A percentile compares a stretch with the other conserved stretches of the same genome.
phyloP scores from a whole-genome alignment of 768 basidiomycete species.

The Tremella fuciformis region DNA sequence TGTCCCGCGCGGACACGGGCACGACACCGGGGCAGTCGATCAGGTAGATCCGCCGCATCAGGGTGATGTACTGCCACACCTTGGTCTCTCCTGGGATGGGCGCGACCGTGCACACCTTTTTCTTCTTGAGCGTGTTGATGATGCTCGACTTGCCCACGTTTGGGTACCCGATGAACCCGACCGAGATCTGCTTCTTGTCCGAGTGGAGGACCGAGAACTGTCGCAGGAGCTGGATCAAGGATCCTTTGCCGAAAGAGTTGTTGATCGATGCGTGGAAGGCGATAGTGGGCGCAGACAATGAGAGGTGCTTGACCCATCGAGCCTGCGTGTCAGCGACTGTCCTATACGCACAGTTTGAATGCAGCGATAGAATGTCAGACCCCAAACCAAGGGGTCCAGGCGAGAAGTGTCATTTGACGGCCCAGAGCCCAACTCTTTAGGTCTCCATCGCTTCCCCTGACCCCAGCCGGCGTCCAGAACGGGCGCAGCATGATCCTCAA shows the following conservation, averaged over 20 bases:
- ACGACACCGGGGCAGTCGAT: slow-evolving; percentile 99
- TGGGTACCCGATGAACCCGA: slow-evolving; percentile 96
- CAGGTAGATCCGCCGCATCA: slow-evolving; percentile 93
- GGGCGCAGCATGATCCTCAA: slow-evolving; percentile 30
- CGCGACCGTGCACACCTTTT: slow-evolving; percentile 94
- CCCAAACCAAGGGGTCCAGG: slow-evolving; percentile 55
- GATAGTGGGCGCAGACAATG: slow-evolving; percentile 89
- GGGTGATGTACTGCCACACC: slow-evolving; percentile 99
- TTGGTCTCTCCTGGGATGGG: slow-evolving; percentile 98
- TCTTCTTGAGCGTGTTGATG: slow-evolving; percentile 97
- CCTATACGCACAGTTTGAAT: background rate
- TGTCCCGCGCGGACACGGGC: slow-evolving; percentile 85
- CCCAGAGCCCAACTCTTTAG: slow-evolving; percentile 54
- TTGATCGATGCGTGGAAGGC: slow-evolving; percentile 99
- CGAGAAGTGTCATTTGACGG: slow-evolving; percentile 26
- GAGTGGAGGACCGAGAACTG: slow-evolving; percentile 96
- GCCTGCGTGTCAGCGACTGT: slow-evolving; percentile 59
- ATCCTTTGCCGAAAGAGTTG: slow-evolving; percentile 98
- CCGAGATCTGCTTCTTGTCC: slow-evolving; percentile 98
- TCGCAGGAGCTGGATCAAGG: slow-evolving; percentile 90
- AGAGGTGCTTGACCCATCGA: slow-evolving; percentile 91
- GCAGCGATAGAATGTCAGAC: slow-evolving; percentile 51
- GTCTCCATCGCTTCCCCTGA: slow-evolving; percentile 47
- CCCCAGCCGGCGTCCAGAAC: slow-evolving; percentile 52
- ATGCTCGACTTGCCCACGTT: slow-evolving; percentile 97